Evolutionary conservation across 495 filamentous ascomycete genomes (phyloP).

Genomic region (Filosporella fistucella): DNA sequence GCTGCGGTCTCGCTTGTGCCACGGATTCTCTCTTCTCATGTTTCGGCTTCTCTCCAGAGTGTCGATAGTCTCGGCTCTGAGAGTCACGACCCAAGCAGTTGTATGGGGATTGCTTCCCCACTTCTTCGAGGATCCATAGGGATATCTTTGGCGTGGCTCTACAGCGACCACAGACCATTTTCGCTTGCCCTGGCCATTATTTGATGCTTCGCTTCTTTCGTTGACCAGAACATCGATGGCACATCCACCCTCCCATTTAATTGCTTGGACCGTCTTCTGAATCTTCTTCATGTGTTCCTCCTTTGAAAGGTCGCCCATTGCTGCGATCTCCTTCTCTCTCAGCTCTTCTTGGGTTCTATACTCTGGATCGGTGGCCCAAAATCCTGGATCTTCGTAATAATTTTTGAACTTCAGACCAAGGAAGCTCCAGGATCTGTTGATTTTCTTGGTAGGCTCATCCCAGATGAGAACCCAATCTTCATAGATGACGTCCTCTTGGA

Average conservation of each 20-base stretch:
- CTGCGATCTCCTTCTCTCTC: not conserved
- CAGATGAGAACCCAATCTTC: conserved; percentile 15
- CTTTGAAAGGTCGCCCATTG: conserved; percentile 1
- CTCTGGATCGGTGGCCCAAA: conserved; percentile 9
- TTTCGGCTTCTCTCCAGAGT: conserved; percentile 2
- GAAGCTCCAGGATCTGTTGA: conserved; percentile 1
- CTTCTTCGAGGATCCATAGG: conserved; percentile 13
- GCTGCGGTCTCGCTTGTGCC: not conserved
- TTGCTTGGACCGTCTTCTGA: conserved; percentile 4
- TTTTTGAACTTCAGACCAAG: conserved; percentile 11
- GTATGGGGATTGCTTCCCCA: conserved; percentile 6
- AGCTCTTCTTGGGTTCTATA: conserved; percentile 7
- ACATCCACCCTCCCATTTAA: conserved; percentile 3
- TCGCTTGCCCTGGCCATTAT: conserved; percentile 4
- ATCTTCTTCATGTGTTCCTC: conserved; percentile 5
- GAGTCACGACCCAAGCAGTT: conserved; percentile 10
- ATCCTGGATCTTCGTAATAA: conserved; percentile 6
- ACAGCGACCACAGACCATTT: conserved; percentile 9
- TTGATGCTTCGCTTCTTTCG: conserved; percentile 1
- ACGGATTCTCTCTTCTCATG: conserved; percentile 7
- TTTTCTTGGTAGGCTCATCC: not conserved
- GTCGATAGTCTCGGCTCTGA: conserved; percentile 10
- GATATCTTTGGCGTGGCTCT: not conserved
- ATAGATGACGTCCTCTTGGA: conserved; percentile 4
- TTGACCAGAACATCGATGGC: conserved; percentile 7